phyloP scores from a whole-genome alignment of 2,329 filamentous ascomycete genomes.

The Diaporthe citriasiana region DNA sequence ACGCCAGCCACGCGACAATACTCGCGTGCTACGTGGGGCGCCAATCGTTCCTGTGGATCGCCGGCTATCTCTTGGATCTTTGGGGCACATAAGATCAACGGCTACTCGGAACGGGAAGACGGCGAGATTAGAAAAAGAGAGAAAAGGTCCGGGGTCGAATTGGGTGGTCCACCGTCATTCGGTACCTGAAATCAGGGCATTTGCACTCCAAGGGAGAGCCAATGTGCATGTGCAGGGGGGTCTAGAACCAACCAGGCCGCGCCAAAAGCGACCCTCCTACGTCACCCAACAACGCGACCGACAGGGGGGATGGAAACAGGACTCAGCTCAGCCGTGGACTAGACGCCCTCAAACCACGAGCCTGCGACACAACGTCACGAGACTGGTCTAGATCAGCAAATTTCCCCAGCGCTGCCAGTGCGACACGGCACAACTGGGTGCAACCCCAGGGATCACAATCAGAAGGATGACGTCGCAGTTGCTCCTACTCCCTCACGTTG shows the following conservation, averaged over 20 bases:
- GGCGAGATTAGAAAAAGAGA: not conserved
- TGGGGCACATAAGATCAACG: not conserved
- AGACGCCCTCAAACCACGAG: slow-evolving; percentile 20
- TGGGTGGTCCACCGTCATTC: slow-evolving; percentile 32
- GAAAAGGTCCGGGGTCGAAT: not conserved
- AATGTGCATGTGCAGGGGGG: slow-evolving; percentile 13
- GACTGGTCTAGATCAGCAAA: slow-evolving; percentile 27
- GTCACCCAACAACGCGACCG: slow-evolving; percentile 34
- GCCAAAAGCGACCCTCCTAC: slow-evolving; percentile 30
- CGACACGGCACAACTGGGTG: not conserved
- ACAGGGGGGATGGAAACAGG: slow-evolving; percentile 37
- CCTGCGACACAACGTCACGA: slow-evolving; percentile 36
- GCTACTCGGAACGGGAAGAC: not conserved
- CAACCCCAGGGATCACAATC: not conserved
- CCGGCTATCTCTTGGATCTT: slow-evolving; percentile 19
- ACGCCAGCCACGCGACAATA: slow-evolving; percentile 6
- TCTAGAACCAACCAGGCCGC: slow-evolving; percentile 22
- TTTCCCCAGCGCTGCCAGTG: slow-evolving; percentile 7
- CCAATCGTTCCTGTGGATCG: slow-evolving; percentile 9
- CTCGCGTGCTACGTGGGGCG: not conserved
- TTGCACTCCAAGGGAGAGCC: not conserved
- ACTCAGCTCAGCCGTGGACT: slow-evolving; percentile 7
- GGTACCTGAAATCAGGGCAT: slow-evolving; percentile 38
- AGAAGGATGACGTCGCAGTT: slow-evolving; percentile 16
- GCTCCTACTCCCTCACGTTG: slow-evolving; percentile 9